Conservation (phyloP, 331 rosid genomes). For the Rhamnella rubrinervis region DNA sequence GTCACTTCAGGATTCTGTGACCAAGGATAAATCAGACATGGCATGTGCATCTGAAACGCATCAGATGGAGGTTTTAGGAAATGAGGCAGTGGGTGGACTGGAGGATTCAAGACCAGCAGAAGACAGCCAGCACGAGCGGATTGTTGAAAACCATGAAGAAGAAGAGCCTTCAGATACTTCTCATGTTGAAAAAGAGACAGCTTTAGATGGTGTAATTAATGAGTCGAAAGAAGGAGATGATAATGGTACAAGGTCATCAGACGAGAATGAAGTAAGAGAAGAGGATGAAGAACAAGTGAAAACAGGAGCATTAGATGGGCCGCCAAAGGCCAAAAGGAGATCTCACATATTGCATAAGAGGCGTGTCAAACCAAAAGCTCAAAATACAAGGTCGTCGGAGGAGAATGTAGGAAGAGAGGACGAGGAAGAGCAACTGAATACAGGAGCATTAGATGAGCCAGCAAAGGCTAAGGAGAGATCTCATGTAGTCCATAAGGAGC, state of each 20-base stretch:
- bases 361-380: too few relatives aligned
- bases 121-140: constrained; percentile 3
- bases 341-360: too few relatives aligned
- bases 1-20: too few relatives aligned
- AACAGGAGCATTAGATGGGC: too few relatives aligned
- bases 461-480: neutral
- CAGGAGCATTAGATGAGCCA: constrained; percentile 14
- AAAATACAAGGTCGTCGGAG: neutral
- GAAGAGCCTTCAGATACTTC: constrained; percentile 15
- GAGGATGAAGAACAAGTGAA: constrained; percentile 12
- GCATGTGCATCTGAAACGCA: constrained; percentile 3
- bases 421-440: constrained; percentile 12
- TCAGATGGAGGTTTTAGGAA: constrained; percentile 1
- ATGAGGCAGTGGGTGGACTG: constrained; percentile 11
- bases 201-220: neutral
- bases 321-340: too few relatives aligned
- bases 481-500: too few relatives aligned
- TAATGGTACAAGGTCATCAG: constrained; percentile 1
- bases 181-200: constrained; percentile 10
- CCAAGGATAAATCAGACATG: neutral
- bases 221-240: constrained; percentile 16
- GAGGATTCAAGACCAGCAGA: constrained; percentile 15
- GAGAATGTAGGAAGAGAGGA: neutral
- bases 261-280: neutral
- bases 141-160: constrained; percentile 20